These are phyloP conservation scores for Microthyrium microscopicum DNA, from an alignment of 2,329 filamentous ascomycete genomes.

Conservation along the genomic window DNA sequence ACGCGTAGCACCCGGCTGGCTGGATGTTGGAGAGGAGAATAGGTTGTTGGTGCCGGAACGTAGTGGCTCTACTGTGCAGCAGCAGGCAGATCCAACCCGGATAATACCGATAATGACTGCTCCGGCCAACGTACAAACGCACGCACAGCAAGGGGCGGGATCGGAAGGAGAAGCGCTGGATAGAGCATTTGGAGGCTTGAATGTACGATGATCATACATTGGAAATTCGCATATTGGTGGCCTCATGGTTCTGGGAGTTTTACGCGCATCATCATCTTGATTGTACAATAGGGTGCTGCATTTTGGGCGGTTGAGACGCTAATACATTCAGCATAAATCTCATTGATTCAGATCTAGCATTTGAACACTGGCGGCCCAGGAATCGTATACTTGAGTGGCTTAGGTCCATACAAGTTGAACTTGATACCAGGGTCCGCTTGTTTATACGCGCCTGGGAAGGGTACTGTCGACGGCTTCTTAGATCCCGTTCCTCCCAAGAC, in stretches of 20 bases:
- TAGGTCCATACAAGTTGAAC: conserved; percentile 16
- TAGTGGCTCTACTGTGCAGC: conserved; percentile 41
- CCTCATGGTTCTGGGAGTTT: no score
- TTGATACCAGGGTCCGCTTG: conserved; percentile 17
- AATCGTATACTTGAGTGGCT: conserved; percentile 26
- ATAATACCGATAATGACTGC: conserved; percentile 9
- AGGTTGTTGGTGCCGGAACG: conserved; percentile 45
- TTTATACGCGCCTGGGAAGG: conserved; percentile 18
- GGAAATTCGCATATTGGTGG: neutral
- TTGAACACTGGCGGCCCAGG: conserved; percentile 33
- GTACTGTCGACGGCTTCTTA: conserved; percentile 15
- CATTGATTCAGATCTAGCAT: no score
- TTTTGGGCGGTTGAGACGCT: no score
- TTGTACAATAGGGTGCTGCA: no score
- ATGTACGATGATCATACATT: conserved; percentile 22
- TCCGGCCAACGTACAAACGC: conserved; percentile 13
- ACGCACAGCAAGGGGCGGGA: conserved; percentile 20
- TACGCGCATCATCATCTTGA: no score
- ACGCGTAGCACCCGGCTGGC: conserved; percentile 61
- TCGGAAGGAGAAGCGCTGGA: conserved; percentile 43
- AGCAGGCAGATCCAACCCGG: conserved; percentile 14
- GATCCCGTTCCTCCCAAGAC: conserved; percentile 14
- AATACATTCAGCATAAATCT: no score
- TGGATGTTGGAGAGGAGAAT: conserved; percentile 46
- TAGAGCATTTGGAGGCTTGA: conserved; percentile 53